Base-by-base conservation (phyloP, 345 rosid species). In the Trapa bicornis region DNA sequence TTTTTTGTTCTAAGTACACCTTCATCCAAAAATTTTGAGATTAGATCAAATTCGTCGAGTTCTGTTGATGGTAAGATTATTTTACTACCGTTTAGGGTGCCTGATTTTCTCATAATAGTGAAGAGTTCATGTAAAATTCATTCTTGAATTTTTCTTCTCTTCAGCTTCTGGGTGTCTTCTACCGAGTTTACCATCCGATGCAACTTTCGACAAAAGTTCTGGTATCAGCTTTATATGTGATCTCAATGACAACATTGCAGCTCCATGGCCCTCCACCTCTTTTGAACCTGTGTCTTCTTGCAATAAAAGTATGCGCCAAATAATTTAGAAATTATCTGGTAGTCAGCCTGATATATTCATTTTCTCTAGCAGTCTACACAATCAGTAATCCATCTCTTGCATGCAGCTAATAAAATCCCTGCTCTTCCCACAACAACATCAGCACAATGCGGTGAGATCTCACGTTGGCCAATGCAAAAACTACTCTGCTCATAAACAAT, bases 171-270 rank as follows among this genome's bases (percentile, higher is more conserved):
- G 88, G 45, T 84, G 86, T 68, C 88, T 84, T 71, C 74, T 84
- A 62, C 86, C 86, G 12, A 84, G 88, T 78, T 71, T 80, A 71
- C 88, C 88, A 60, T 78, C 81, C 7, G 86, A 84, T 75, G 88
- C 82, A 39, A 84, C 77, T 47, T 71, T 66, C 42, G 88, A 82
- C 64, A 66, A 71, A 70, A 60, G 69, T 69, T 75, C 88, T 0
- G 88, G 84, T 71, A 68, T 84, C 32, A 75, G 86, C 81, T 82
- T 84, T 75, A 80, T 84, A 37, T 84, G 88, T 60, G 88, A 84
- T 80, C 80, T 84, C 50, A 84, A 84, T 52, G 89, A 85, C 71
- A 80, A 80, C 73, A 82, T 85, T 71, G 81, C 80, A 67, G 89
- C 86, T 38, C 83, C 79, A 11, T 82, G 86, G 86, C 86, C 89